Base-by-base conservation (phyloP, 139 green algal genomes). In the Chlorella sp. region DNA sequence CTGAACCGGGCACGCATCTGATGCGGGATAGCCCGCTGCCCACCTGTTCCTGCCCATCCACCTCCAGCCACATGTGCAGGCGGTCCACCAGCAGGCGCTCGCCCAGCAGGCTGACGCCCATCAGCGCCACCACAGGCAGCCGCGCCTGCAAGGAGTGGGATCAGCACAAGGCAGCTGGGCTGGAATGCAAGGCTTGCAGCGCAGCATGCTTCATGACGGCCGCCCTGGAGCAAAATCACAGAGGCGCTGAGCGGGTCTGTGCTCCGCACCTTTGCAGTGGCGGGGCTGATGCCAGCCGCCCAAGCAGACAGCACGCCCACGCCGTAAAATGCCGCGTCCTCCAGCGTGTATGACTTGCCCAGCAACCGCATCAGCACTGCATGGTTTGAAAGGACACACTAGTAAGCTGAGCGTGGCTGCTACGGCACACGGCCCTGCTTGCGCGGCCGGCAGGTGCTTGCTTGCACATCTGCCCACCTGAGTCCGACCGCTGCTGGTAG, bases 401-500 rank as follows among this genome's bases (percentile, higher is more conserved):
- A 6, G 56, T 3, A 69, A 69, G 28, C 28, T 38, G 2, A 69
- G 62, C 13, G 56, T 24, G 26, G 56, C 56, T 69, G 62, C 28
- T 36, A 32, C 19, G 14, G 30, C 30, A 51, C 72, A 4, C 1
- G 13, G n/a, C 43, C 77, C 5, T 41, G 16, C 40, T 30, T 36
- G 73, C 43, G 11, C 26, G 34, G 26, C 51, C 9, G 11, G 28
- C 40, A 34, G 40, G 2, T 20, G 26, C 40, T 30, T 26, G 48
- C 75, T 51, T 34, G 0, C 26, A 9, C 48, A 19, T 73, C 67
- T 48, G 26, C 54, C 16, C 43, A 84, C 79, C 64, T 11, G 79
- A 76, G 26, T 88, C 76, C 8, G 75, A 86, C 51, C 83, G 82
- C 62, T 73, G 81, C 74, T 90, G 83, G 72, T 90, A 90, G 22